Evolutionary conservation across 2,329 filamentous ascomycete species (phyloP), one percentile per base, ranked within the genome.

Genomic region (Paecilomyces variotii): DNA sequence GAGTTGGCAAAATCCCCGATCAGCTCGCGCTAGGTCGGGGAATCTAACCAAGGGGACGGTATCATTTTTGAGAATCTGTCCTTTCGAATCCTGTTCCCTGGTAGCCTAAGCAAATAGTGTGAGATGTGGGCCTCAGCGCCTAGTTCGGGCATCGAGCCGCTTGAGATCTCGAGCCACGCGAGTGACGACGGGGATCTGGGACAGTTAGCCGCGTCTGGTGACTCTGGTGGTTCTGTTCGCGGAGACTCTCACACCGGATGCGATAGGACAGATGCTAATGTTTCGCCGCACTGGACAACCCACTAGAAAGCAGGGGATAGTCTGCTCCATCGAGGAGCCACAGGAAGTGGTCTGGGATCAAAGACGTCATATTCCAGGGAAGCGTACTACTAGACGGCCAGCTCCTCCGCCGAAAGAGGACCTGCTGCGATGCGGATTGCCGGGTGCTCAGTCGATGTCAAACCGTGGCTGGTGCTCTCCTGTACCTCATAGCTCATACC

Each of bases 111-210:
- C 50, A 26, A 52, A 50, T 52, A 58, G 54, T 58, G 57, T 58
- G n/a, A 53, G 57, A 32, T 28, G 35, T 60, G 55, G 61, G 62
- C 62, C 61, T 59, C 62, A 63, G 61, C 61, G 58, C 60, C 58
- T 63, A 57, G 53, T 64, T 63, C 58, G 62, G 57, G 63, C 59
- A 59, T 59, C 55, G 50, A 52, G 50, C 50, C 50, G 50, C 50
- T 28, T 52, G 55, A 62, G 61, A 63, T 65, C 64, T 64, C 58
- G 59, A 63, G 61, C 64, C 64, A 65, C 64, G 63, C 61, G 60
- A 67, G 62, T 60, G 56, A 59, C 60, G 45, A 52, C 50, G 50
- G 50, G 39, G 50, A 52, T 52, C 50, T 52, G 24, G 50, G 50
- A 52, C 50, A 52, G 45, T 52, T 52, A 52, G 50, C 50, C 50